Base-by-base conservation (phyloP, 1,284 basidiomycete genomes). In the Testicularia cyperi region DNA sequence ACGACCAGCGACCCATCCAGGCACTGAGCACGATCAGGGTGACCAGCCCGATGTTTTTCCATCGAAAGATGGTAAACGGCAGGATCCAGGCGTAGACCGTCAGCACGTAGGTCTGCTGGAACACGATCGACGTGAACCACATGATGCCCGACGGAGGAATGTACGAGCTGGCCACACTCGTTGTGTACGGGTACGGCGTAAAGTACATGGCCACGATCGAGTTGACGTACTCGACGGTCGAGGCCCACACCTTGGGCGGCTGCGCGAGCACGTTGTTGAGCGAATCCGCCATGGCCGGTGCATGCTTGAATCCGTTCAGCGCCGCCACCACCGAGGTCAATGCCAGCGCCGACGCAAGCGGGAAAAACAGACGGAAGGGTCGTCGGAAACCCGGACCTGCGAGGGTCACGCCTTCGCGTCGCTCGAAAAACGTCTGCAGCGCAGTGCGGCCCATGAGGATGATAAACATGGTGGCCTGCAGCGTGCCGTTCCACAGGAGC, bases 1-100 rank as follows among this genome's bases (percentile, higher is more conserved):
- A 70, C 20, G 57, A 64, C 57, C 56, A 70, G 18, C 48, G 35
- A 10, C 68, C 68, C 48, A 70, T 54, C 65, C 65, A 68, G 18
- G 40, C 63, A 25, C 62, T 51, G 21, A 58, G 35, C 33, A 65
- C 13, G 39, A 52, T 55, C 30, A 70, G 54, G 8, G 38, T 30
- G 26, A 43, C 20, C 22, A 68, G 20, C 15, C 55, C 54, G 19
- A 47, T 46, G 51, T 62, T 53, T 44, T 68, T 70, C 47, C 53
- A 61, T 16, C 51, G 52, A 42, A 61, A 48, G 25, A 54, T 48
- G 38, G 54, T 54, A 40, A 62, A 68, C 8, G 68, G 68, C 2
- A 70, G 29, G n/a, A 62, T 40, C 54, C 44, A 63, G 19, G 65
- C 55, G 36, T 65, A 68, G n/a, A 65, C 49, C 27, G 45, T 58